These are phyloP conservation scores for Saccharomycopsis selenospora DNA, from an alignment of 805 yeast genomes.

Conservation along the genomic window DNA sequence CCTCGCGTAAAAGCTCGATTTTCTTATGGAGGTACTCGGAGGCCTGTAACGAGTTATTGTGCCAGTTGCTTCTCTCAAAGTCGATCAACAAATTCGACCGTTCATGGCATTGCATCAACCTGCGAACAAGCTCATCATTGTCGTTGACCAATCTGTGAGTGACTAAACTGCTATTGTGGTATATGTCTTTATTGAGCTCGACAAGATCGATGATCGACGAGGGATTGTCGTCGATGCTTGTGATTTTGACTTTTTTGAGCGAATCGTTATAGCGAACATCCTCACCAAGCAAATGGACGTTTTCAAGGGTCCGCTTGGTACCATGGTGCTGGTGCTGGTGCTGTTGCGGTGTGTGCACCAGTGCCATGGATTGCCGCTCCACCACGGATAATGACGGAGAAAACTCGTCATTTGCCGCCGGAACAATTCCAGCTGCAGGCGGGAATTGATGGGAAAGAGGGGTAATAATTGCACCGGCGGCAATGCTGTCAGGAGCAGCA, in stretches of 20 bases:
- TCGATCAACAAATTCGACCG: not conserved
- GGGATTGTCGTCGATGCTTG: not conserved
- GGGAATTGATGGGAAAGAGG: no score
- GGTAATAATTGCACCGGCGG: not conserved
- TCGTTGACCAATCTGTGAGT: not conserved
- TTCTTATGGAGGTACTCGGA: slow-evolving; percentile 5
- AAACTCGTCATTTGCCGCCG: no score
- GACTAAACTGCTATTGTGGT: not conserved
- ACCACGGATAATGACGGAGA: no score
- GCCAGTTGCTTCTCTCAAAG: not conserved
- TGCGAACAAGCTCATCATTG: not conserved
- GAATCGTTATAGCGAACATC: not conserved
- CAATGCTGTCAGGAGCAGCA: not conserved
- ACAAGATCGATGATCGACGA: not conserved
- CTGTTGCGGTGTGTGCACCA: not conserved
- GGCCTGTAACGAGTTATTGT: not conserved
- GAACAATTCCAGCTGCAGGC: no score
- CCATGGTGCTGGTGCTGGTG: not conserved
- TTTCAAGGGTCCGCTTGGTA: slow-evolving; percentile 6
- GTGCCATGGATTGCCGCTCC: not conserved
- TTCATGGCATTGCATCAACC: not conserved
- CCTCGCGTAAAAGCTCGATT: slow-evolving; percentile 12
- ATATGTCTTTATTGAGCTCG: not conserved
- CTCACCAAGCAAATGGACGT: not conserved
- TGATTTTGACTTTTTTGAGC: not conserved